Base-by-base conservation (phyloP, 2,329 filamentous ascomycete genomes). In the Colletotrichum melonis region DNA sequence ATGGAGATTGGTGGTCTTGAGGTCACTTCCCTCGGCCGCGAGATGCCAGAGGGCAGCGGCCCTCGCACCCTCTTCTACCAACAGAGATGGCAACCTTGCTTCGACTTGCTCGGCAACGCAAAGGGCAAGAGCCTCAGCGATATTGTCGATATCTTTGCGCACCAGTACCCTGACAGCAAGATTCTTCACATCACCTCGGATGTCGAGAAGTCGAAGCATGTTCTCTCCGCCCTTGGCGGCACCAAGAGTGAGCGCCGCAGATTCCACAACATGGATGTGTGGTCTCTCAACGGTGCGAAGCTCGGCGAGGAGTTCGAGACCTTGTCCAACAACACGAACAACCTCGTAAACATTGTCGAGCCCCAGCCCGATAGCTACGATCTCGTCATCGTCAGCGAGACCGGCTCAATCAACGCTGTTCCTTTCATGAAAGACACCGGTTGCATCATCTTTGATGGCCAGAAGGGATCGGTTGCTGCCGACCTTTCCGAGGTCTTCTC, bases 81-180 rank as follows among this genome's bases (percentile, higher is more conserved):
- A 24, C 75, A 76, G 73, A 68, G 75, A 56, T 77, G 77, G 77
- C 75, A 78, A 69, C 77, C 76, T 16, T 76, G 66, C 67, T 77
- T 78, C 55, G 75, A 77, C 24, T 74, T 76, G 68, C 69, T 78
- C 63, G 64, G 72, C 12, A 67, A 65, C 30, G 75, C 63, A 4
- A 64, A 75, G 38, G 72, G 55, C 16, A 75, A 71, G 64, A 46
- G 52, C 12, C 67, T 78, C 26, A 60, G 72, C 6, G 74, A 76
- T 11, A 54, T 78, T 42, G 69, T 76, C 12, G 74, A 78, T 46
- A 73, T 78, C 19, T 78, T 75, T 30, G 75, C 77, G 7, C 76
- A 78, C 62, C 77, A 78, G 63, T 76, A 72, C 70, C 76, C 77
- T 14, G 74, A 76, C 64, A 76, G 71, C 28, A 76, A 62, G 62